phyloP scores from a whole-genome alignment of 352 stramenopile species.

The Elongisporangium undulatum region DNA sequence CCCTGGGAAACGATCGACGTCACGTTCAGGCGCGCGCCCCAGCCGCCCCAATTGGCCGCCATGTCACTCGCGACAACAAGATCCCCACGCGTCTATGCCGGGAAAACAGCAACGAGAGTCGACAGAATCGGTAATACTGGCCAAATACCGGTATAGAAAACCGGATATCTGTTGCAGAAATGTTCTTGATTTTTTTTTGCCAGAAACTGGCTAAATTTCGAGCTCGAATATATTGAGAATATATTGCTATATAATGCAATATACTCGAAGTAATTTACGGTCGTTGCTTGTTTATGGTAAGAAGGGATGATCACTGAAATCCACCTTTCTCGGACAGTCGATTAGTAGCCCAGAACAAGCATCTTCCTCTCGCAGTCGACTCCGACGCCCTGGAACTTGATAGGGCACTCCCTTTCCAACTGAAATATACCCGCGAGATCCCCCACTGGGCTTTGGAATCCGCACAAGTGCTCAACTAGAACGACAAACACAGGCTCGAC shows the following conservation, averaged over 20 bases:
- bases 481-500: no score
- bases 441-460: no score
- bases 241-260: neutral
- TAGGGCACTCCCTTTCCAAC: no score
- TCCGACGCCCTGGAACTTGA: no score
- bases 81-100: neutral
- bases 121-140: neutral
- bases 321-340: no score
- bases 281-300: no score
- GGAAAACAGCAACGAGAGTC: neutral
- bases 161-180: no score
- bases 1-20: constrained; percentile 82
- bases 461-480: no score
- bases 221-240: neutral
- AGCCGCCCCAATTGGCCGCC: constrained; percentile 36
- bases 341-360: no score
- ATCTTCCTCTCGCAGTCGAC: no score
- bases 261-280: neutral
- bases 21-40: constrained; percentile 71
- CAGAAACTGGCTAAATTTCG: neutral
- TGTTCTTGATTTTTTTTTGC: neutral
- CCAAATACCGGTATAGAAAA: neutral
- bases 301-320: no score
- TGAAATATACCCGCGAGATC: no score
- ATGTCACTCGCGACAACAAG: neutral